Base-by-base conservation (phyloP, 2,329 filamentous ascomycete species). In the Apiospora marii region DNA sequence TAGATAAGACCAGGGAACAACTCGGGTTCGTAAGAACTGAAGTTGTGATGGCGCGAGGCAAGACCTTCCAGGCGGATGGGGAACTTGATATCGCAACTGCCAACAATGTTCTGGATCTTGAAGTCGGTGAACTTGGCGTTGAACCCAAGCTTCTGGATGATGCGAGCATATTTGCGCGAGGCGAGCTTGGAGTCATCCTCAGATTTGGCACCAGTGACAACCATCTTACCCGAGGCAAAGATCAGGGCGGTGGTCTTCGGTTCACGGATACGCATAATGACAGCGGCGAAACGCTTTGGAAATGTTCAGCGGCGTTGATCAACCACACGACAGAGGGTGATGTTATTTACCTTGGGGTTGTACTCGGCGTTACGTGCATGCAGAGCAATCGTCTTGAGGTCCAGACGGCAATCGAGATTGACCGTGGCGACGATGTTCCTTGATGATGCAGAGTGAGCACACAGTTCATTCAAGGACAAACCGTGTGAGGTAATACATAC, bases 81-180 rank as follows among this genome's bases (percentile, higher is more conserved):
- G 86, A 99, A 99, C 89, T 98, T 98, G 89, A 99, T 98, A 82
- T 99, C 96, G 84, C 96, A 98, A 74, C 95, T 98, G 76, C 96
- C 96, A 77, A 99, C 96, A 76, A 99, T 98, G 85, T 99, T 99
- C 88, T 98, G 95, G 80, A 99, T 99, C 90, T 98, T 99, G 87
- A 99, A 99, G 84, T 99, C 96, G 77, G 95, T 98, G 85, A 99
- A 98, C 90, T 98, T 98, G 80, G 96, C 96, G 78, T 98, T 98
- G 89, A 99, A 99, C 75, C 96, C 96, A 74, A 99, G 94, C 88
- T 99, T 99, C 89, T 99, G 96, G 79, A 99, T 98, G 84, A 99
- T 98, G 80, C 96, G 95, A 70, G 96, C 96, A 82, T 98, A 98
- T 86, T 99, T 99, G 85, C 96, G 92, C 73, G 93, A 96, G 12